Percentiles rank a stretch among this genome's conserved stretches.
Evolutionary conservation across 257 asterid genomes (phyloP).

Genomic region (Primulina huaijiensis): DNA sequence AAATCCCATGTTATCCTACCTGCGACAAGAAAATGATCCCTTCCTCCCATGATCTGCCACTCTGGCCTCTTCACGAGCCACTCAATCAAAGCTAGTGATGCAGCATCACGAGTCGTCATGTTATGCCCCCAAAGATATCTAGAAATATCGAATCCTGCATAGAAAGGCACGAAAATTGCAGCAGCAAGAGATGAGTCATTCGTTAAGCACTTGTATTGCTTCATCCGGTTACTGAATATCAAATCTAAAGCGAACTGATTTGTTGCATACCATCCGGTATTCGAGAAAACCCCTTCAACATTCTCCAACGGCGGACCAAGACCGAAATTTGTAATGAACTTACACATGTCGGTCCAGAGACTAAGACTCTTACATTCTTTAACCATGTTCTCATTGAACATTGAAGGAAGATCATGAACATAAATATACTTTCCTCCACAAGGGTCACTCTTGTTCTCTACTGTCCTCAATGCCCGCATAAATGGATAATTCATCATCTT

Average conservation of each 20-base stretch:
- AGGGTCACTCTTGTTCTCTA: constrained; percentile 74
- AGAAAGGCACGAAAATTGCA: constrained; percentile 58
- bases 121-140: constrained; percentile 84
- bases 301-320: constrained; percentile 55
- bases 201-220: constrained; percentile 55
- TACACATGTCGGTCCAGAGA: constrained; percentile 59
- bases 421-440: constrained; percentile 63
- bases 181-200: constrained; percentile 62
- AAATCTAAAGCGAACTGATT: constrained; percentile 59
- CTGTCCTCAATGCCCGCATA: constrained; percentile 62
- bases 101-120: constrained; percentile 62
- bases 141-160: constrained; percentile 81
- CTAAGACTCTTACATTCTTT: constrained; percentile 51
- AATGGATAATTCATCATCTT: constrained; percentile 48
- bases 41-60: constrained; percentile 85
- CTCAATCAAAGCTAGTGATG: constrained; percentile 68
- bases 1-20: constrained; percentile 96
- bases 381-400: constrained; percentile 52
- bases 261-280: constrained; percentile 55
- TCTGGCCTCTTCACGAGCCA: constrained; percentile 75
- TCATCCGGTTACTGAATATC: constrained; percentile 50
- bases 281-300: constrained; percentile 51
- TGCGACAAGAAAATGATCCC: constrained; percentile 84
- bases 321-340: constrained; percentile 49
- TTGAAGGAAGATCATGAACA: constrained; percentile 50